phyloP scores from a whole-genome alignment of 225 moss, liverwort and hornwort genomes.

The Marchantia paleacea region DNA sequence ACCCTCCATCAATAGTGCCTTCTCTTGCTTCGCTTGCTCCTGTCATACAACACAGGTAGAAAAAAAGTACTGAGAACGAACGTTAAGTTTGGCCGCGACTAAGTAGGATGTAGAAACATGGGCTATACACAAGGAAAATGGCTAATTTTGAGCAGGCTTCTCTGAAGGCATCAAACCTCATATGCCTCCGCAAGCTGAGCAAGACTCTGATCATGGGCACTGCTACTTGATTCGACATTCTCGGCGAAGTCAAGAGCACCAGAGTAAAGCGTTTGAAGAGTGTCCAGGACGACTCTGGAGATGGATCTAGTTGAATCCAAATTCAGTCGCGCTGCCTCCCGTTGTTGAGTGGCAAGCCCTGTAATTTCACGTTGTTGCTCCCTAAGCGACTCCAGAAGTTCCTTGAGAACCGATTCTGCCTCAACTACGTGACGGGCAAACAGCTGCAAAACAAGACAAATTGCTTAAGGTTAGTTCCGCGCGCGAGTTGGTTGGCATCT shows the following conservation, averaged over 20 bases:
- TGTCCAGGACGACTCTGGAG: constrained; percentile 49
- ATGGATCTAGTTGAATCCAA: constrained; percentile 66
- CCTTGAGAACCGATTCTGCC: constrained; percentile 59
- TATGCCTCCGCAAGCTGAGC: constrained; percentile 69
- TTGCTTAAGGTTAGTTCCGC: neutral
- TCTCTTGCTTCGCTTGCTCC: constrained; percentile 73
- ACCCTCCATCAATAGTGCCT: constrained; percentile 56
- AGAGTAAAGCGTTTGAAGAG: constrained; percentile 59
- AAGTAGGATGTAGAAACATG: neutral
- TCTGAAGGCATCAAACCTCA: constrained; percentile 47
- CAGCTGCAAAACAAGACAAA: constrained; percentile 43
- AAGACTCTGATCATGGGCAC: constrained; percentile 60
- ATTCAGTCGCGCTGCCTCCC: constrained; percentile 55
- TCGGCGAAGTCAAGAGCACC: constrained; percentile 64
- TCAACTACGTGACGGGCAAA: constrained; percentile 65
- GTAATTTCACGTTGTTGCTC: constrained; percentile 63
- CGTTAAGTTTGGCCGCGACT: neutral
- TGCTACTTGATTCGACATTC: constrained; percentile 49
- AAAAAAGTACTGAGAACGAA: neutral
- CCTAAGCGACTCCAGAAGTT: constrained; percentile 51
- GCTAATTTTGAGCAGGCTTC: constrained; percentile 17
- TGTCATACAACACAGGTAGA: constrained; percentile 16
- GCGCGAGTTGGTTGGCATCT: neutral
- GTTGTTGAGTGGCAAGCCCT: constrained; percentile 65
- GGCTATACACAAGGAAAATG: too few species aligned